Base-by-base conservation (phyloP, 108 stramenopile species). In the Chaetoceros muelleri region DNA sequence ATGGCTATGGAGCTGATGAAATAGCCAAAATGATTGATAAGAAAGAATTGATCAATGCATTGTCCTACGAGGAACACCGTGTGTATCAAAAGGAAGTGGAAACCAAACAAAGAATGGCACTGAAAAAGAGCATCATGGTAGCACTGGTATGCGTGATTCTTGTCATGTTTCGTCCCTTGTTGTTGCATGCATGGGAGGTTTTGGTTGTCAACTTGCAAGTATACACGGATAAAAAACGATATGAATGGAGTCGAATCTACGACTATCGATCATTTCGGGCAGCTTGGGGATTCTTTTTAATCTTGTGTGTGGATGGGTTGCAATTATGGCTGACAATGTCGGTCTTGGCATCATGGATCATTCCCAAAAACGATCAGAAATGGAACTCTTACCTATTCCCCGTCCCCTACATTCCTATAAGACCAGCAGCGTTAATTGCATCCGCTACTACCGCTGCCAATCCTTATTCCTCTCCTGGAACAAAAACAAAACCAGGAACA, bases 351-450 rank as follows among this genome's bases (percentile, higher is more conserved):
- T 85, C 86, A 0, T 93, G 91, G 91, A 61, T 80, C 3, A 30
- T 83, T 28, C 74, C 71, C 70, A 66, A 62, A 31, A 76, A 73
- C 17, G 73, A 70, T 54, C n/a, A n/a, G n/a, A n/a, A n/a, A n/a
- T n/a, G n/a, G n/a, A n/a, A n/a, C n/a, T n/a, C n/a, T n/a, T 93
- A 87, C 46, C 80, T 85, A 49, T 93, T 93, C 57, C 91, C 91
- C 0, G 72, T 75, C 1, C 91, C 91, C 0, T 61, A 62, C 8
- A 28, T 93, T 2, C 68, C 87, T 5, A 71, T 93, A 44, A 66
- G 72, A 27, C 91, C 91, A 0, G 83, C 75, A 21, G 64, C 86
- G 58, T 58, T 93, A 48, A 70, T 93, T 56, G 84, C 85, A 16
- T 75, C 74, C 2, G 64, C 83, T 1, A 59, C 61, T 10, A 68